Evolutionary conservation across 495 filamentous ascomycete genomes (phyloP).

Genomic region (Lasiosphaeris hirsuta): DNA sequence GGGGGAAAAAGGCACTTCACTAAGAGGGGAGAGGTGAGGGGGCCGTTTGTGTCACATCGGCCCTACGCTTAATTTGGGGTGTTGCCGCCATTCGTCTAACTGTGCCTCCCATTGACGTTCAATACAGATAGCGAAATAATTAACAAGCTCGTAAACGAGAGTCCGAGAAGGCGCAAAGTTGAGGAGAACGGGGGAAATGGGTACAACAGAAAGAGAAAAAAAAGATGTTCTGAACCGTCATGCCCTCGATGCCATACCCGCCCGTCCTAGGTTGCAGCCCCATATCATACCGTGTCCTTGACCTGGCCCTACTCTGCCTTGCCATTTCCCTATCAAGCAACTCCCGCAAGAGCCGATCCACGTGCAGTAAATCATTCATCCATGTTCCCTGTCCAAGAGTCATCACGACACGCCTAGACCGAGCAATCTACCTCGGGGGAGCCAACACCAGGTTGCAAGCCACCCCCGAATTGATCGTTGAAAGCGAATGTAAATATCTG

Average conservation of each 20-base stretch:
- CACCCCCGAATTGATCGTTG: neutral
- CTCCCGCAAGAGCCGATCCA: constrained; percentile 6
- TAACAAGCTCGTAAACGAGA: neutral
- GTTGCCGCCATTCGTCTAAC: constrained; percentile 1
- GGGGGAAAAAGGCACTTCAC: neutral
- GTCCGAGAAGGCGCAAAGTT: too few relatives aligned
- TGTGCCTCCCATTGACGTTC: constrained; percentile 3
- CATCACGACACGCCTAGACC: neutral
- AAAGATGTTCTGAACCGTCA: too few relatives aligned
- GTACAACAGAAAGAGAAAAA: too few relatives aligned
- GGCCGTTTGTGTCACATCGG: constrained; percentile 5
- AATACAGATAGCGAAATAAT: neutral
- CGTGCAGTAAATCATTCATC: neutral
- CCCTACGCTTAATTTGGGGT: neutral
- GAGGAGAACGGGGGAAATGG: too few relatives aligned
- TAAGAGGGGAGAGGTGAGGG: neutral
- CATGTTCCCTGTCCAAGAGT: neutral
- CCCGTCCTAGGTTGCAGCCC: too few relatives aligned
- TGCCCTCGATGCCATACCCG: too few relatives aligned
- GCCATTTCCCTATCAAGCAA: neutral
- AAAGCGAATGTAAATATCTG: too few relatives aligned
- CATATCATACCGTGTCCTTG: neutral
- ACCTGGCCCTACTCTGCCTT: neutral
- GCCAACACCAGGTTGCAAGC: neutral
- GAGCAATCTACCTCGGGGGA: neutral